These are phyloP conservation scores for Boletus reticuloceps DNA, from an alignment of 768 basidiomycete species.

Conservation along the genomic window DNA sequence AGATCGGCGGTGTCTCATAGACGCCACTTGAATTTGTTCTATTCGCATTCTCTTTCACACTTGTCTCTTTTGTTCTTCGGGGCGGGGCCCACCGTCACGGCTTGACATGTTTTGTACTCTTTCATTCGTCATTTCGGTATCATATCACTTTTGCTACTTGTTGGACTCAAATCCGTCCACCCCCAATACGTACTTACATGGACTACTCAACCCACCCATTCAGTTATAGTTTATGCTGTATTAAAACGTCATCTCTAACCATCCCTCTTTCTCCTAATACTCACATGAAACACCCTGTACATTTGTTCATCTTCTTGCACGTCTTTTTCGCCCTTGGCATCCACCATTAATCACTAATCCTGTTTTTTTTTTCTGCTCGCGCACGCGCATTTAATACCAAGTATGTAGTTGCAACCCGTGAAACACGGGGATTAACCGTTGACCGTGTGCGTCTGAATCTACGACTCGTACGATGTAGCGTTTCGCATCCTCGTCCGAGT, in stretches of 20 bases:
- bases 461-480: too few species aligned
- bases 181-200: constrained; percentile 21
- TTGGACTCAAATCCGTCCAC: constrained; percentile 9
- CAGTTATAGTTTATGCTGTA: constrained; percentile 15
- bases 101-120: constrained; percentile 2
- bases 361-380: neutral
- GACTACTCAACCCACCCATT: constrained; percentile 2
- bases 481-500: too few species aligned
- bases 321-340: neutral
- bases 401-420: too few species aligned
- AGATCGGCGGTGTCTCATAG: constrained; percentile 41
- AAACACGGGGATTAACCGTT: too few species aligned
- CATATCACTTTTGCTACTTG: constrained; percentile 5
- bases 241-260: neutral
- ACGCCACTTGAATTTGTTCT: too few species aligned
- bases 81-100: constrained; percentile 5
- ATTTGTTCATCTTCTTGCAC: constrained; percentile 11
- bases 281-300: neutral
- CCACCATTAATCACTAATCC: neutral
- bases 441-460: too few species aligned
- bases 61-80: neutral
- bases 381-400: neutral
- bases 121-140: constrained; percentile 8
- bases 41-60: neutral
- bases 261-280: constrained; percentile 4